Base-by-base conservation (phyloP, 2,329 filamentous ascomycete species). In the Endothia cerciana region DNA sequence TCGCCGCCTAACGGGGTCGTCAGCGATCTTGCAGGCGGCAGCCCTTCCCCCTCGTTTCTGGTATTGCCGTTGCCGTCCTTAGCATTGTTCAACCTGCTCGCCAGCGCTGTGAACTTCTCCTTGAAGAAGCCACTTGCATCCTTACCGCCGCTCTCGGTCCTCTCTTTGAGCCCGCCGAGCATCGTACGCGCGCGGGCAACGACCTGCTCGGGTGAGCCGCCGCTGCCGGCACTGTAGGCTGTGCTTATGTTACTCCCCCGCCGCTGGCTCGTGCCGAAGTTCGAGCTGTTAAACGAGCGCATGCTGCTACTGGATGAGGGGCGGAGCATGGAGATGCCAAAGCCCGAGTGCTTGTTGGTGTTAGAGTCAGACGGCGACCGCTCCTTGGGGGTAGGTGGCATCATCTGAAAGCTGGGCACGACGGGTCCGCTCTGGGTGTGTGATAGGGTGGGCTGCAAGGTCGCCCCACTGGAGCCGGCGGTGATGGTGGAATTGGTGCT, bases 341-440 rank as follows among this genome's bases (percentile, higher is more conserved):
- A 68, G 5, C 69, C 67, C 2, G 58, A 51, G 25, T 62, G 38
- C 61, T 68, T 68, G 58, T 64, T 65, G 49, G 28, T 53, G 63
- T 57, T 65, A 5, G 69, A 64, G 11, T 69, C 58, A 36, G 70
- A 45, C 4, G 70, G 40, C 19, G 63, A 57, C 11, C 64, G 62
- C 28, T 74, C 71, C 25, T 69, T 69, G 2, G 81, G 81, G 30
- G 81, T 81, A 17, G 81, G 80, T 4, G 81, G 80, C 43, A 82
- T 82, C 74, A 79, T 80, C 28, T 82, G 71, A 56, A 78, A 81
- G n/a, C 76, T 72, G 4, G 81, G 80, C 2, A 80, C 71, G 33
- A 72, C 70, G 15, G 73, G 64, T 11, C 64, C 66, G n/a, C 49
- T 70, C 6, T 69, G 70, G n/a, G n/a, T 22, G 36, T 62, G 33